phyloP scores from a whole-genome alignment of 768 basidiomycete genomes.

The Phylloporus scabripes region DNA sequence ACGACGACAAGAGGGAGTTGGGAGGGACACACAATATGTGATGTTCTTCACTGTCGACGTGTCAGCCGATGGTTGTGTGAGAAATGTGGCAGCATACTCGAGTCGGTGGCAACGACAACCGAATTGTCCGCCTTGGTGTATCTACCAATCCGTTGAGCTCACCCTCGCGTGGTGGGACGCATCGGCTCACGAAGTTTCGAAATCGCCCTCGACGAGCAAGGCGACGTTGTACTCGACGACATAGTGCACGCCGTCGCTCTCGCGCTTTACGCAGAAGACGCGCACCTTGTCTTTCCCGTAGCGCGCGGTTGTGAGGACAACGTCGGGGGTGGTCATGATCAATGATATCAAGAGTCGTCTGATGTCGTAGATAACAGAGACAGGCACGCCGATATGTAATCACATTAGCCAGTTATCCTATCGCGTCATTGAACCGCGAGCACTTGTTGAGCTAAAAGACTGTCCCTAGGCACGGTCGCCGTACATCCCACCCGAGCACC shows the following conservation, averaged over 20 bases:
- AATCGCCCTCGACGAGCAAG: conserved; percentile 76
- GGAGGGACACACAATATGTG: conserved; percentile 44
- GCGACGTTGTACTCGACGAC: conserved; percentile 83
- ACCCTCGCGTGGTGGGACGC: neutral
- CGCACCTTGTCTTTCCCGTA: conserved; percentile 90
- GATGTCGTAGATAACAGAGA: conserved; percentile 2
- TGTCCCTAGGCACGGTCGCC: neutral
- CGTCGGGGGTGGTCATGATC: conserved; percentile 28
- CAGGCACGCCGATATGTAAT: no score
- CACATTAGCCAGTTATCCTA: no score
- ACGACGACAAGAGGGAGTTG: neutral
- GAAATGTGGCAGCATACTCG: conserved; percentile 47
- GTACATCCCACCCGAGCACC: neutral
- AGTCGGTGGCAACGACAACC: conserved; percentile 87
- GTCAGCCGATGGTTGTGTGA: neutral
- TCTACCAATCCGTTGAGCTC: conserved; percentile 33
- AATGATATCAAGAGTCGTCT: neutral
- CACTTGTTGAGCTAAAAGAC: no score
- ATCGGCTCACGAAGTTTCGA: conserved; percentile 58
- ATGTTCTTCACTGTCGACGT: conserved; percentile 56
- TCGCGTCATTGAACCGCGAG: no score
- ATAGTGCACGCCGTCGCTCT: conserved; percentile 52
- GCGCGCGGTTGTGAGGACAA: conserved; percentile 44
- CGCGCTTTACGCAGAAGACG: conserved; percentile 78
- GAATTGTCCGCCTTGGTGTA: conserved; percentile 89